These are phyloP conservation scores for Hyphodiscus hymeniophilus DNA, from an alignment of 495 filamentous ascomycete genomes.

Conservation along the genomic window DNA sequence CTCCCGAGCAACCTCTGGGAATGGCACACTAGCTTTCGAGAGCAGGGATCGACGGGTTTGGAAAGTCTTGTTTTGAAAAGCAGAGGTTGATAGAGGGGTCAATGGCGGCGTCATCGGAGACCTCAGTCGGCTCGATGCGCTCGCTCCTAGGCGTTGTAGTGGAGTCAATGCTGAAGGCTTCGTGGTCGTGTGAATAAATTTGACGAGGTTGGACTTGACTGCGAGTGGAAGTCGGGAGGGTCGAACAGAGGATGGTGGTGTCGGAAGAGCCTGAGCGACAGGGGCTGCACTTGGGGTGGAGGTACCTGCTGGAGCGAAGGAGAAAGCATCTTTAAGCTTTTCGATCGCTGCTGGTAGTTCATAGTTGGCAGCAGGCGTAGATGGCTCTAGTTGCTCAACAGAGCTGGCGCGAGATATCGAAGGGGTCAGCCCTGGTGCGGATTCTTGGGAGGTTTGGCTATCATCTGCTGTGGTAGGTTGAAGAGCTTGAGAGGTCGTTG, in stretches of 20 bases:
- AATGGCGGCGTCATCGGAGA: slow-evolving; percentile 16
- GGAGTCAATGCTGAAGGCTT: slow-evolving; percentile 12
- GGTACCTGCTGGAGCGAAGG: slow-evolving; percentile 3
- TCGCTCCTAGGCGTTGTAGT: slow-evolving; percentile 16
- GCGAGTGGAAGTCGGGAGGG: slow-evolving; percentile 20
- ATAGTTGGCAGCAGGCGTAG: slow-evolving; percentile 10
- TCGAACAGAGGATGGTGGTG: slow-evolving; percentile 12
- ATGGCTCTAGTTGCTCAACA: slow-evolving; percentile 6
- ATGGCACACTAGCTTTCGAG: slow-evolving; percentile 14
- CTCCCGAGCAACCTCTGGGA: slow-evolving; percentile 16
- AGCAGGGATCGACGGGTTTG: slow-evolving; percentile 11
- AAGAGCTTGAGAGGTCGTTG: not conserved
- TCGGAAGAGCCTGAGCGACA: not conserved
- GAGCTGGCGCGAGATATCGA: slow-evolving; percentile 14
- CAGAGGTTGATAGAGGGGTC: slow-evolving; percentile 12
- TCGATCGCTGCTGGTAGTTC: not conserved
- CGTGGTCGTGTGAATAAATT: not conserved
- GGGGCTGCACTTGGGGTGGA: slow-evolving; percentile 3
- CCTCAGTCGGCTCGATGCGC: slow-evolving; percentile 11
- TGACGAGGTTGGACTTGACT: slow-evolving; percentile 8
- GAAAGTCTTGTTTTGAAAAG: not conserved
- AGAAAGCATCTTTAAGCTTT: slow-evolving; percentile 14
- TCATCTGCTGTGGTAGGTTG: not conserved
- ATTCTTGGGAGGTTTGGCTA: slow-evolving; percentile 5
- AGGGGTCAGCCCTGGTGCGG: slow-evolving; percentile 8